phyloP scores from a whole-genome alignment of 805 yeast species.

The Wickerhamiella australiensis region DNA sequence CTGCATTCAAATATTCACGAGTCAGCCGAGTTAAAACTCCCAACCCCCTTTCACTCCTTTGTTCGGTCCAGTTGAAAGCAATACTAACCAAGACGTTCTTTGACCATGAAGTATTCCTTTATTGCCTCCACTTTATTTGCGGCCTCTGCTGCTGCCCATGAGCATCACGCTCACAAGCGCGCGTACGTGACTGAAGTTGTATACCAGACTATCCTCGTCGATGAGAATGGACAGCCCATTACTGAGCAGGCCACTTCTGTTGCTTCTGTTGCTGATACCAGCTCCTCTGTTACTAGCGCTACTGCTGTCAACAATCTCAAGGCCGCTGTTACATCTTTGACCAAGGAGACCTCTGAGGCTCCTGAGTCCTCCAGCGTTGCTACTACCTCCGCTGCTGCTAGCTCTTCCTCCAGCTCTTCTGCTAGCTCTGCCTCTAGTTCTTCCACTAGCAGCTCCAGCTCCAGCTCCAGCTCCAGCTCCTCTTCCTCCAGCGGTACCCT shows the following conservation, averaged over 20 bases:
- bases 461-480: slow-evolving; percentile 27
- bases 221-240: slow-evolving; percentile 30
- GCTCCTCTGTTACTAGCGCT: slow-evolving; percentile 22
- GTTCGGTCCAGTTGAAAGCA: slow-evolving; percentile 1
- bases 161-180: slow-evolving; percentile 44
- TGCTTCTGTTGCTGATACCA: slow-evolving; percentile 22
- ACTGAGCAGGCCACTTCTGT: slow-evolving; percentile 30
- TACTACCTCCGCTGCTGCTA: slow-evolving; percentile 15
- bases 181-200: slow-evolving; percentile 35
- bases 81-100: slow-evolving; percentile 11
- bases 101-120: slow-evolving; percentile 12
- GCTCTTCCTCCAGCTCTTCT: slow-evolving; percentile 24
- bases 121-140: slow-evolving; percentile 15
- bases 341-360: slow-evolving; percentile 19
- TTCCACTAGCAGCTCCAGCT: slow-evolving; percentile 26
- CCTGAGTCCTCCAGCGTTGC: not conserved
- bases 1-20: slow-evolving; percentile 6
- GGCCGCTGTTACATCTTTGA: slow-evolving; percentile 11
- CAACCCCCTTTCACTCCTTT: slow-evolving; percentile 1
- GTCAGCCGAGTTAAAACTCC: not conserved
- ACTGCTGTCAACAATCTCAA: not conserved
- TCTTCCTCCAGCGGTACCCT: slow-evolving; percentile 28
- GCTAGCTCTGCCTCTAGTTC: slow-evolving; percentile 22
- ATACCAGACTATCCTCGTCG: slow-evolving; percentile 36
- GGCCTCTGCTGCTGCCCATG: slow-evolving; percentile 32